phyloP scores from a whole-genome alignment of 768 basidiomycete genomes.

The Clitopilus passeckerianus region DNA sequence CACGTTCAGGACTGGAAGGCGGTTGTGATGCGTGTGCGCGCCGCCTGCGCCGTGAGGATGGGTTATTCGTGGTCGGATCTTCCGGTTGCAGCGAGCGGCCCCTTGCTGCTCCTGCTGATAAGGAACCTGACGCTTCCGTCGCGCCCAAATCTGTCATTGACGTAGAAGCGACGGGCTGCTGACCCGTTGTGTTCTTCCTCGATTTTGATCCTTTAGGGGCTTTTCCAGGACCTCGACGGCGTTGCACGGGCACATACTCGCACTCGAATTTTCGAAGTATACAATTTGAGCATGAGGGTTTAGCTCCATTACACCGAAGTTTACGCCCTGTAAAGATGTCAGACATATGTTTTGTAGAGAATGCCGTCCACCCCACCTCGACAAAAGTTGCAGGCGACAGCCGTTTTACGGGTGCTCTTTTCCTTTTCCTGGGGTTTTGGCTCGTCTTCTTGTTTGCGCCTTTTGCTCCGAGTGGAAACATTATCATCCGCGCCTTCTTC shows the following conservation, averaged over 20 bases:
- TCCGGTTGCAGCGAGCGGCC: conserved; percentile 9
- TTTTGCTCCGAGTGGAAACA: conserved; percentile 16
- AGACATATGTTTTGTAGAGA: background rate
- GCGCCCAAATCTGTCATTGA: background rate
- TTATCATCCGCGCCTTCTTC: conserved; percentile 20
- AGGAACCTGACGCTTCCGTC: conserved; percentile 9
- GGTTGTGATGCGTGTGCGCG: conserved; percentile 12
- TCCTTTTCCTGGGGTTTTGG: conserved; percentile 9
- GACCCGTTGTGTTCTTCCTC: conserved; percentile 26
- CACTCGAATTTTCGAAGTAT: conserved; percentile 45
- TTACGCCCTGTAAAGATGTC: conserved; percentile 51
- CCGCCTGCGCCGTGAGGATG: conserved; percentile 9
- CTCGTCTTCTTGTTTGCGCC: conserved; percentile 11
- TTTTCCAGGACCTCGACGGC: conserved; percentile 73
- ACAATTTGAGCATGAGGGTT: conserved; percentile 64
- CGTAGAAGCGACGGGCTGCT: conserved; percentile 8
- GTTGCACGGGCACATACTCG: conserved; percentile 42
- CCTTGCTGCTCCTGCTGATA: conserved; percentile 10
- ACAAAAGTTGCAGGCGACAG: conserved; percentile 75
- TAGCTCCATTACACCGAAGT: conserved; percentile 65
- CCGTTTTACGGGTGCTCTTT: conserved; percentile 40
- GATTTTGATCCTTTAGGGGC: conserved; percentile 55
- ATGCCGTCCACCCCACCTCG: conserved; percentile 39
- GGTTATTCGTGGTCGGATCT: conserved; percentile 5
- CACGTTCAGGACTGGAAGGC: conserved; percentile 28